Evolutionary conservation across 768 basidiomycete genomes (phyloP).

Genomic region (Leccinum obscurum): DNA sequence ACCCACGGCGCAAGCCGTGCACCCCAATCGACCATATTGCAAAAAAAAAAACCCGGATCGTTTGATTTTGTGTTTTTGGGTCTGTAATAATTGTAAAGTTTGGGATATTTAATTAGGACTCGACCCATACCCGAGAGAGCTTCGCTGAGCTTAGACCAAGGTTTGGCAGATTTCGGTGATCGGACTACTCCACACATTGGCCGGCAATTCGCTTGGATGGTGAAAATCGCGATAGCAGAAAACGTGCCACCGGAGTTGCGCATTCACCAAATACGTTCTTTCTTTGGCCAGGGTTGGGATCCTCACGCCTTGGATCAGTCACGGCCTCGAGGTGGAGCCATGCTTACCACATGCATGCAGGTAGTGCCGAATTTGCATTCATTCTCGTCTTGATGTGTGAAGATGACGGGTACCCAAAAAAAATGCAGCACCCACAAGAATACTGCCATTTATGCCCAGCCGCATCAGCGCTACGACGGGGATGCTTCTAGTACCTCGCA

Average conservation of each 20-base stretch:
- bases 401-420: slow-evolving; percentile 15
- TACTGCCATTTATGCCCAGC: slow-evolving; percentile 20
- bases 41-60: slow-evolving; percentile 1
- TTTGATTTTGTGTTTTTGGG: slow-evolving; percentile 10
- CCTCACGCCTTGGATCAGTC: slow-evolving; percentile 35
- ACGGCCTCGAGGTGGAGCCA: slow-evolving; percentile 36
- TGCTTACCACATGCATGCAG: slow-evolving; percentile 33
- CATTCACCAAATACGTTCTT: slow-evolving; percentile 10
- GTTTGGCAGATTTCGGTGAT: slow-evolving; percentile 28
- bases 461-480: slow-evolving; percentile 19
- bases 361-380: slow-evolving; percentile 32
- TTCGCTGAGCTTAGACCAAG: slow-evolving; percentile 34
- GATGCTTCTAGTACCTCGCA: slow-evolving; percentile 17
- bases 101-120: slow-evolving; percentile 22
- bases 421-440: slow-evolving; percentile 26
- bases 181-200: slow-evolving; percentile 23
- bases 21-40: slow-evolving; percentile 11
- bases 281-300: slow-evolving; percentile 26
- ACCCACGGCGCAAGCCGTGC: slow-evolving; percentile 10
- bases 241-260: slow-evolving; percentile 26
- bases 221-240: slow-evolving; percentile 7
- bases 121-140: slow-evolving; percentile 13
- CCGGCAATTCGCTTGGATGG: slow-evolving; percentile 26
- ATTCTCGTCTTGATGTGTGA: slow-evolving; percentile 30
- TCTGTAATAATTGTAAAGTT: slow-evolving; percentile 20